These are phyloP conservation scores for Coriaria nepalensis DNA, from an alignment of 306 rosid species.

Conservation along the genomic window DNA sequence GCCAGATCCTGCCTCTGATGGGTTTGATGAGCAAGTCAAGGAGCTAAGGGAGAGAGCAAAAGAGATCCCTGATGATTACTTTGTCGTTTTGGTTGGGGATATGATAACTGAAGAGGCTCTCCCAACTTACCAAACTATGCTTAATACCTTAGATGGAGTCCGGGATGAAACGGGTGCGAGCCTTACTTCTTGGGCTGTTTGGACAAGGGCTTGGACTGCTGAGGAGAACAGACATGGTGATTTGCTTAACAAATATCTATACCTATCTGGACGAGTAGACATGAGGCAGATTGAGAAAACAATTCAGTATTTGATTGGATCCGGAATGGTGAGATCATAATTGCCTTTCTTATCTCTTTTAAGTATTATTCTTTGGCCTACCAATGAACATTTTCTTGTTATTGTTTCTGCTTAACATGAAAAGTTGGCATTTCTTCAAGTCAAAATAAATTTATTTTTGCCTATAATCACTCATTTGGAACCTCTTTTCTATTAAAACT, in stretches of 20 bases:
- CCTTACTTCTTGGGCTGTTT: constrained; percentile 73
- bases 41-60: constrained; percentile 67
- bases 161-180: constrained; percentile 93
- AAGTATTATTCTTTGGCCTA: background rate
- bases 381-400: too few species aligned
- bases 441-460: too few species aligned
- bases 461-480: too few species aligned
- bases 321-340: constrained; percentile 65
- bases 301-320: constrained; percentile 77
- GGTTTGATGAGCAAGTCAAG: constrained; percentile 70
- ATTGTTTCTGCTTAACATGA: too few species aligned
- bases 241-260: constrained; percentile 84
- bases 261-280: constrained; percentile 80
- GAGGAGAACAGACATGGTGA: constrained; percentile 93
- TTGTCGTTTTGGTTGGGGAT: constrained; percentile 79
- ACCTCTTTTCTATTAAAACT: too few species aligned
- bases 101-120: constrained; percentile 93
- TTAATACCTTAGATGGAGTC: constrained; percentile 78
- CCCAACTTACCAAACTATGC: constrained; percentile 91
- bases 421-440: too few species aligned
- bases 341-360: background rate
- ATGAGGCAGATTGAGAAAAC: constrained; percentile 88
- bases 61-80: constrained; percentile 84
- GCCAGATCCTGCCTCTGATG: constrained; percentile 68
- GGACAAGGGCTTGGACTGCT: constrained; percentile 99